Conservation (phyloP, 116 monocot genomes). For the Trichopus zeylanicus region DNA sequence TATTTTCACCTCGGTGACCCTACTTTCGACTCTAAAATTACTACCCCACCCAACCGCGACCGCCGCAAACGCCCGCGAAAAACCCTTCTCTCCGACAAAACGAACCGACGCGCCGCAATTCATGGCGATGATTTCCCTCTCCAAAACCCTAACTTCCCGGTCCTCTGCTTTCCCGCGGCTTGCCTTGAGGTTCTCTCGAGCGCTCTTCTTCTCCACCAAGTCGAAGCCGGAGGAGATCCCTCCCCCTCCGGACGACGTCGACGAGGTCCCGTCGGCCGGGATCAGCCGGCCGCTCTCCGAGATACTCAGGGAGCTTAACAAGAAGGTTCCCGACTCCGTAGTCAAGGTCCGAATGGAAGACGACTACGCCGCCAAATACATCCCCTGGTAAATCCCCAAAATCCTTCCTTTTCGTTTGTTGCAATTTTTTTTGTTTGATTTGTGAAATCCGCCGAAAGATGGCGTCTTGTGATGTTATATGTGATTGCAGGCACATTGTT, state of each 20-base stretch:
- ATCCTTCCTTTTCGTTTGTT: neutral
- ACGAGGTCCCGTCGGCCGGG: constrained; percentile 30
- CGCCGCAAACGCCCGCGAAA: too few relatives aligned
- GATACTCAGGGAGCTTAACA: constrained; percentile 37
- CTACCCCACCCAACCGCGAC: too few relatives aligned
- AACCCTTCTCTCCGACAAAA: too few relatives aligned
- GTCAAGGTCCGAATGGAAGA: constrained; percentile 35
- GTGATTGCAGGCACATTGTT: constrained; percentile 60
- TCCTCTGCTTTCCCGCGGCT: neutral
- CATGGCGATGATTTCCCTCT: constrained; percentile 1
- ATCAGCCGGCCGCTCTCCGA: constrained; percentile 59
- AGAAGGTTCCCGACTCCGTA: constrained; percentile 51
- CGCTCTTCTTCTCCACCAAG: neutral
- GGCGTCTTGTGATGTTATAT: neutral
- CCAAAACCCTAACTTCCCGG: neutral
- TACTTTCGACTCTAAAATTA: too few relatives aligned
- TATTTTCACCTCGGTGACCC: too few relatives aligned
- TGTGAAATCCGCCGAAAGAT: neutral
- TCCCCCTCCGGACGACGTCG: constrained; percentile 7
- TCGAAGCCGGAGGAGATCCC: neutral
- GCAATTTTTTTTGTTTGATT: neutral
- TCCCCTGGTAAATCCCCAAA: constrained; percentile 34
- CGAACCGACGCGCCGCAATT: too few relatives aligned
- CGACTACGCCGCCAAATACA: constrained; percentile 34
- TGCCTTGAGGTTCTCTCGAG: neutral